Evolutionary conservation across 2,329 filamentous ascomycete genomes (phyloP), one percentile per base, ranked within the genome.

Genomic region (Phialocephala subalpina): DNA sequence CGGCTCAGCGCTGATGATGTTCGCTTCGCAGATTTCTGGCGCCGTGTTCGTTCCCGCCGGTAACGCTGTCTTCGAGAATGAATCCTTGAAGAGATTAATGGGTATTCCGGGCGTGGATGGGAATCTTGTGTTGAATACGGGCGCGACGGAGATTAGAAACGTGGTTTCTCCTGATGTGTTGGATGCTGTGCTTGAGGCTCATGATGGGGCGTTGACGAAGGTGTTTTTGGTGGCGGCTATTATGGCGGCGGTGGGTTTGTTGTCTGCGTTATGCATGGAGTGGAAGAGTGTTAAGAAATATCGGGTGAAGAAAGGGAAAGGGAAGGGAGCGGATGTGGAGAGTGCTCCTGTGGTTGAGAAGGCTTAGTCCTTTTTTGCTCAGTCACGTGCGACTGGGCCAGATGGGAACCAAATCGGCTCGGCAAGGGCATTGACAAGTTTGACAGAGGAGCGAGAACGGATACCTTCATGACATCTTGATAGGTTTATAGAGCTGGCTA

Each of bases 1-100:
- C 1, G 86, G 84, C 3, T 18, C 57, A 8, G 20, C 63, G 29
- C 25, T 68, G 12, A 64, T 64, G 40, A 42, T 60, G 3, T 60
- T 68, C 25, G 60, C 47, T 9, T 57, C 52, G 33, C 38, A 52
- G 3, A 42, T 69, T n/a, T 25, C 33, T 11, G 65, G 58, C 4
- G 20, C 66, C 1, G 27, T 66, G 9, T 63, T 64, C 14, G 25
- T 58, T 16, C 16, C 16, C n/a, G 20, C 20, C 8, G 42, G 42
- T 20, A 45, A 45, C 9, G 29, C 59, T 9, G 60, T 66, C 40
- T 16, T 40, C 12, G 33, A 63, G 25, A 68, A 58, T 33, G n/a
- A 45, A 45, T 45, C 20, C 18, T 40, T 40, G 36, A 40, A 40
- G 36, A 40, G 9, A 40, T 40, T 40, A 40, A 40, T 5, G 3